Conservation (phyloP, 495 filamentous ascomycete species). For the Penicillium bialowiezense region DNA sequence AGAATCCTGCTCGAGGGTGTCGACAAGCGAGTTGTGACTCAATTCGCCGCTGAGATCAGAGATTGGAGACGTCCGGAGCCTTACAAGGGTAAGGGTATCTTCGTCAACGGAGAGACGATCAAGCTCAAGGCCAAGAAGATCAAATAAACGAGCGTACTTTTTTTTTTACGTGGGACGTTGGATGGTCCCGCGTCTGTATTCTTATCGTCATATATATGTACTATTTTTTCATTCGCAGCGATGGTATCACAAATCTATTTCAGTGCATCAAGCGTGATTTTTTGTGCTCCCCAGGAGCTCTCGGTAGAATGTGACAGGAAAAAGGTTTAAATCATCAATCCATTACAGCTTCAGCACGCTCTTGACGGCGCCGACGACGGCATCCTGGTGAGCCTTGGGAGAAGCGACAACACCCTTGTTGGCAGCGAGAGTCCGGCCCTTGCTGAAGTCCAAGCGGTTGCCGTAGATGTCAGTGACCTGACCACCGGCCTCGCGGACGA, state of each 20-base stretch:
- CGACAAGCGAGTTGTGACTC: constrained; percentile 79
- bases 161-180: constrained; percentile 25
- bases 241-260: constrained; percentile 30
- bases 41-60: constrained; percentile 85
- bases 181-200: constrained; percentile 32
- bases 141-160: constrained; percentile 56
- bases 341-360: constrained; percentile 63
- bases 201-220: constrained; percentile 41
- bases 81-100: constrained; percentile 99
- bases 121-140: constrained; percentile 99
- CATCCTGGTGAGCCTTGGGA: constrained; percentile 65
- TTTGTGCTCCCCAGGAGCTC: constrained; percentile 15
- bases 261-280: constrained; percentile 35
- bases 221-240: constrained; percentile 17
- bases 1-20: constrained; percentile 85
- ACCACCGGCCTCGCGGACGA: constrained; percentile 91
- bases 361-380: constrained; percentile 81
- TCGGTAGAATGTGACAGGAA: not conserved
- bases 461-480: constrained; percentile 84
- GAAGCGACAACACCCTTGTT: constrained; percentile 96
- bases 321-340: constrained; percentile 5
- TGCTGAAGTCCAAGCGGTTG: constrained; percentile 75
- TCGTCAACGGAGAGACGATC: constrained; percentile 95
- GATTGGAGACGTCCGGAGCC: constrained; percentile 91
- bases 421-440: constrained; percentile 76